phyloP scores from a whole-genome alignment of 2,329 filamentous ascomycete genomes.

The Elsinoe necatrix region DNA sequence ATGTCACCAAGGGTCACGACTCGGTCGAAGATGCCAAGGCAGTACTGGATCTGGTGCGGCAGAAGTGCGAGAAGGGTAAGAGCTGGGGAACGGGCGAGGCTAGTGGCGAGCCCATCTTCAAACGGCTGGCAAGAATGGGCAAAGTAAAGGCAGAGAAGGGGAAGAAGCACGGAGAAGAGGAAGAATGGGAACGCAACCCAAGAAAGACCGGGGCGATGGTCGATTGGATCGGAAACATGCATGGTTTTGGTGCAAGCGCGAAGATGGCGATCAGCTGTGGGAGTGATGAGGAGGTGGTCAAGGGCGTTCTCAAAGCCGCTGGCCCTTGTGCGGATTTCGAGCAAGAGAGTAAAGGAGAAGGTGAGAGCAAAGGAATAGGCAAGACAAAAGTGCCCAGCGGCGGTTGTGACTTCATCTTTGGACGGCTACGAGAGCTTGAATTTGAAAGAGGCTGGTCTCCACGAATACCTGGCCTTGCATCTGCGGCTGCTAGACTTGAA shows the following conservation, averaged over 20 bases:
- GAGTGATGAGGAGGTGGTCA: slow-evolving; percentile 50
- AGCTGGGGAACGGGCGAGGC: slow-evolving; percentile 73
- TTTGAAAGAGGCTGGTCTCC: slow-evolving; percentile 53
- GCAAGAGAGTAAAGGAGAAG: slow-evolving; percentile 20
- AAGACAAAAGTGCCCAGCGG: slow-evolving; percentile 40
- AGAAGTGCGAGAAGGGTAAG: slow-evolving; percentile 90
- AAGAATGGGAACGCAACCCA: slow-evolving; percentile 29
- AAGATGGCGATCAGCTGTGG: slow-evolving; percentile 48
- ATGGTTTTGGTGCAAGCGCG: slow-evolving; percentile 51
- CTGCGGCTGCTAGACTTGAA: slow-evolving; percentile 16
- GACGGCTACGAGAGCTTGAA: slow-evolving; percentile 53
- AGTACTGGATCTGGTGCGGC: slow-evolving; percentile 84
- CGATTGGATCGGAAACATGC: slow-evolving; percentile 77
- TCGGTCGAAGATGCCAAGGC: slow-evolving; percentile 87
- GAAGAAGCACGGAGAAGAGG: slow-evolving; percentile 36
- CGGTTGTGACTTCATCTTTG: slow-evolving; percentile 56
- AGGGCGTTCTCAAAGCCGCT: slow-evolving; percentile 45
- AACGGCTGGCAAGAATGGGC: slow-evolving; percentile 51
- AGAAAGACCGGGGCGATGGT: slow-evolving; percentile 63
- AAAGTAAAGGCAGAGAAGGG: slow-evolving; percentile 20
- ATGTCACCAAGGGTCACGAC: slow-evolving; percentile 69
- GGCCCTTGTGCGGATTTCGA: slow-evolving; percentile 30
- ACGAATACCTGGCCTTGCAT: slow-evolving; percentile 34
- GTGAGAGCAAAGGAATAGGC: too few species aligned
- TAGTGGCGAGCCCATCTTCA: slow-evolving; percentile 81